Evolutionary conservation across 495 filamentous ascomycete genomes (phyloP).

Genomic region (Neurospora africana): DNA sequence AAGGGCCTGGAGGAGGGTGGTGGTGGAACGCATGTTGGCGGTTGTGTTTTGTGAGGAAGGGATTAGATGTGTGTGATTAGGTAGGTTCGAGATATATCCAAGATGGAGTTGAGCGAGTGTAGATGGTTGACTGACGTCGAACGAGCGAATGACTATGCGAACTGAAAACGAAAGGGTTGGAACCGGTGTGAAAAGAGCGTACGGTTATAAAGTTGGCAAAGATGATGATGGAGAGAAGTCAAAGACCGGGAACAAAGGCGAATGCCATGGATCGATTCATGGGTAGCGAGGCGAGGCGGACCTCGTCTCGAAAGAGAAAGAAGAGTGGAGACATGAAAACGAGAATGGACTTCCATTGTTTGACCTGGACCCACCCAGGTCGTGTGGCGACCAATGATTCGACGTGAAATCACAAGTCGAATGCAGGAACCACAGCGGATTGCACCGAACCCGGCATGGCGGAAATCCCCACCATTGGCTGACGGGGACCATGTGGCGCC

Average conservation of each 20-base stretch:
- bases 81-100: background rate
- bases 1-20: slow-evolving; percentile 8
- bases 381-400: background rate
- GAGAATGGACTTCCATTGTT: background rate
- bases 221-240: background rate
- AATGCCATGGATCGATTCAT: background rate
- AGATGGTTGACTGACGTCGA: background rate
- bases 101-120: background rate
- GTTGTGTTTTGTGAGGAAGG: slow-evolving; percentile 1
- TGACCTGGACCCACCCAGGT: background rate
- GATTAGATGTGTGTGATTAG: background rate
- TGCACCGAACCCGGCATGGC: background rate
- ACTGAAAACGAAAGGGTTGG: background rate
- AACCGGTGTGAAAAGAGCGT: background rate
- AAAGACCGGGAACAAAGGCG: too few relatives aligned
- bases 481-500: background rate
- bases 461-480: background rate
- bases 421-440: background rate
- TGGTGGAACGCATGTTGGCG: slow-evolving; percentile 16
- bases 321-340: background rate
- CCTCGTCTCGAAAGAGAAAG: background rate
- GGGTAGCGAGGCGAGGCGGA: background rate
- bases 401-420: background rate
- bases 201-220: background rate
- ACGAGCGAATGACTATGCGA: background rate